These are phyloP conservation scores for Oenanthe javanica DNA, from an alignment of 140 eudicot genomes.

Conservation along the genomic window DNA sequence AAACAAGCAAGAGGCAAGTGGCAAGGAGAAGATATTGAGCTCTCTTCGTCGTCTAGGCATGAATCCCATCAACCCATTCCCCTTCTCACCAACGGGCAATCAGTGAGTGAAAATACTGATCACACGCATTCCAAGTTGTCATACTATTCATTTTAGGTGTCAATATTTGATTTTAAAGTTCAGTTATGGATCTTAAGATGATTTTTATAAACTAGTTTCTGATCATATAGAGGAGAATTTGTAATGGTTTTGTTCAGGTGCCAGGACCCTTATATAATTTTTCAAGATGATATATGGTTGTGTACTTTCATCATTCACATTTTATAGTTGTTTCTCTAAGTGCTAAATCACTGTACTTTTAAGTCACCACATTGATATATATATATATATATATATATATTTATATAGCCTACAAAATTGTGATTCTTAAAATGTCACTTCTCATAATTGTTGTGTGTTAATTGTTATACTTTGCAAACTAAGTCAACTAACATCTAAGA, in stretches of 20 bases:
- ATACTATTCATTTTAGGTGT: background rate
- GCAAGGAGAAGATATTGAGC: constrained; percentile 72
- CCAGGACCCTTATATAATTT: background rate
- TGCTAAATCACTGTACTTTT: background rate
- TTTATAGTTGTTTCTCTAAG: background rate
- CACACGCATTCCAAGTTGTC: background rate
- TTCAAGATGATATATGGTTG: background rate
- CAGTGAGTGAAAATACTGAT: constrained; percentile 36
- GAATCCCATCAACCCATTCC: constrained; percentile 78
- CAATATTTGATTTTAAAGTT: background rate
- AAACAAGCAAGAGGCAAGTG: constrained; percentile 60
- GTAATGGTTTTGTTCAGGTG: background rate
- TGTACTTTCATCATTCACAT: background rate
- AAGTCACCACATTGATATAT: background rate
- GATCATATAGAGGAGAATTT: background rate
- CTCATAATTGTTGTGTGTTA: background rate
- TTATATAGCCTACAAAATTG: background rate
- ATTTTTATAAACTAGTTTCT: background rate
- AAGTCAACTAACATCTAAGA: background rate
- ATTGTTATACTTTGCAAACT: background rate
- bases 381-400: too few species aligned
- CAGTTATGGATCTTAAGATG: background rate
- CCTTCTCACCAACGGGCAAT: constrained; percentile 76
- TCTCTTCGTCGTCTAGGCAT: constrained; percentile 77
- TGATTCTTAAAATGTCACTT: background rate